Evolutionary conservation across 176 grass and related monocot species (phyloP).

Genomic region (Miscanthus lutarioriparius): DNA sequence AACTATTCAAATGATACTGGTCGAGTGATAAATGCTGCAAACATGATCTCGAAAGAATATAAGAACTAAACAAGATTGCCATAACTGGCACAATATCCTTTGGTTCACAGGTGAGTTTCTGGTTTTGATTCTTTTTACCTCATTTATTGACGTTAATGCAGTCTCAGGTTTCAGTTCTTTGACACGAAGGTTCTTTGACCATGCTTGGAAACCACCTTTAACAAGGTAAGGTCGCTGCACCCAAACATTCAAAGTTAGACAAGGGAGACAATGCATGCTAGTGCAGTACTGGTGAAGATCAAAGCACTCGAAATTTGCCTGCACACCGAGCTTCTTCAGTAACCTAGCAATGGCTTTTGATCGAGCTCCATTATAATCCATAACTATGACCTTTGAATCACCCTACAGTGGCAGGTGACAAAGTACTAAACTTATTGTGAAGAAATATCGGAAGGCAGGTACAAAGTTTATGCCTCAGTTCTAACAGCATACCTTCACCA

Average conservation of each 20-base stretch:
- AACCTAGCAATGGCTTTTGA: constrained; percentile 92
- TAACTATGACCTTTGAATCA: constrained; percentile 86
- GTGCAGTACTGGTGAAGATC: not conserved
- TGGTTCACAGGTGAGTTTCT: constrained; percentile 10
- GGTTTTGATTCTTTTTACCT: constrained; percentile 55
- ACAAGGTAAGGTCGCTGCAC: constrained; percentile 81
- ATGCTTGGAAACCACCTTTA: constrained; percentile 96
- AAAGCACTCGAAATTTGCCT: constrained; percentile 57
- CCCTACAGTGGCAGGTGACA: constrained; percentile 49
- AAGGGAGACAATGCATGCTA: constrained; percentile 1
- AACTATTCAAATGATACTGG: constrained; percentile 18
- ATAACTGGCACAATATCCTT: not conserved
- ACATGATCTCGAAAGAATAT: not conserved
- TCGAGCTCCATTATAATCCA: constrained; percentile 75
- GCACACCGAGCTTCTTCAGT: constrained; percentile 84
- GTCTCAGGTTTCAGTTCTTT: constrained; percentile 95
- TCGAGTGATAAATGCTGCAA: constrained; percentile 7
- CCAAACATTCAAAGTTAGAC: constrained; percentile 46
- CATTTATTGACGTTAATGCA: constrained; percentile 81
- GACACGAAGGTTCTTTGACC: constrained; percentile 72
- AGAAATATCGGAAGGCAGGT: constrained; percentile 12
- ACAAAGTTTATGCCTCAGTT: constrained; percentile 22
- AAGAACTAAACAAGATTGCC: not conserved
- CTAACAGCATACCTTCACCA: constrained; percentile 63
- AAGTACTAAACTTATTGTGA: constrained; percentile 6